Conservation (phyloP, 2,329 filamentous ascomycete genomes). For the Rutstroemia sp. region DNA sequence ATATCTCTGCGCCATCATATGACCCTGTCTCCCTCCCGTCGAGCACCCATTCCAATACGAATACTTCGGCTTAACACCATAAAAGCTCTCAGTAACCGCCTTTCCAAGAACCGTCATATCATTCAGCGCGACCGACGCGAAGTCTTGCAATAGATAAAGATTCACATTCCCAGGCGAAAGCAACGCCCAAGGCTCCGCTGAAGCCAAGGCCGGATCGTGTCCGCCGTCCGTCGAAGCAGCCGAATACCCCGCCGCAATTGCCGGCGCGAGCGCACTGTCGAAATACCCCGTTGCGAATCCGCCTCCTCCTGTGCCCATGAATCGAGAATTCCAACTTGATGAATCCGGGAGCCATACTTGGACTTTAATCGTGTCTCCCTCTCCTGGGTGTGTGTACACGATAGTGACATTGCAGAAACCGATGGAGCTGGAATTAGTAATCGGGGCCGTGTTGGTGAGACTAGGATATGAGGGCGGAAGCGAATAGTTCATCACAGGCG, state of each 20-base stretch:
- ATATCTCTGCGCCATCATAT: constrained; percentile 32
- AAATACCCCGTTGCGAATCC: background rate
- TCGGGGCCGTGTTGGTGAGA: too few relatives aligned
- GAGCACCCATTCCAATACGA: constrained; percentile 35
- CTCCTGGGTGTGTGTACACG: constrained; percentile 21
- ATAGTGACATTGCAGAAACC: constrained; percentile 8
- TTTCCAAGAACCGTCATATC: constrained; percentile 31
- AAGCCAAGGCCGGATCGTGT: background rate
- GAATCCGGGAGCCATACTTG: constrained; percentile 21
- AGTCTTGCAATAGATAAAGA: constrained; percentile 29
- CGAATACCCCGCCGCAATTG: background rate
- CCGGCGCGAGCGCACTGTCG: background rate
- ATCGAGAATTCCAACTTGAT: constrained; percentile 3
- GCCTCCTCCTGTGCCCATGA: background rate
- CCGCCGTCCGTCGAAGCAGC: constrained; percentile 4
- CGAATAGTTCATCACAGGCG: background rate
- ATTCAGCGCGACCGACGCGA: constrained; percentile 31
- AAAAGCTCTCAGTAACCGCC: constrained; percentile 28
- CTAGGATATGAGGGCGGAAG: rapidly evolving
- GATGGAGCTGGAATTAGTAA: background rate
- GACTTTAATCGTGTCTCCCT: constrained; percentile 19
- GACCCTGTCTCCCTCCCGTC: constrained; percentile 32
- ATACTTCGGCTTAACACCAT: constrained; percentile 27
- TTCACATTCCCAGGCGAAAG: constrained; percentile 15
- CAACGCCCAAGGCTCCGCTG: background rate